Evolutionary conservation across 2,329 filamentous ascomycete species (phyloP).

Genomic region (Xylaria sp.): DNA sequence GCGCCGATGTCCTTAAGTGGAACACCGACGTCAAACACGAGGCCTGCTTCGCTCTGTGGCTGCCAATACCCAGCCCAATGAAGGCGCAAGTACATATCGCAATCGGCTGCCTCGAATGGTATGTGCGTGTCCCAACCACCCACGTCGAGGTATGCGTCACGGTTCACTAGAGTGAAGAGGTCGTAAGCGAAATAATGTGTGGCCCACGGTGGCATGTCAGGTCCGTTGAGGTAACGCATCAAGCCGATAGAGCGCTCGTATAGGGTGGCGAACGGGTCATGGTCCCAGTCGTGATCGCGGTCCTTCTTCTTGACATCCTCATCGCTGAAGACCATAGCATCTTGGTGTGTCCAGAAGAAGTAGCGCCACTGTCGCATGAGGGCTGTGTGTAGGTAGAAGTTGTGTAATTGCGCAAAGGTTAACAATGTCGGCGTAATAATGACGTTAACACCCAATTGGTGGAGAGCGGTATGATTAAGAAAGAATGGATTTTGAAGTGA

Average conservation of each 20-base stretch:
- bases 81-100: slow-evolving; percentile 51
- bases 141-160: slow-evolving; percentile 48
- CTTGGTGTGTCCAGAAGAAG: slow-evolving; percentile 58
- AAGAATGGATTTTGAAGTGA: slow-evolving; percentile 60
- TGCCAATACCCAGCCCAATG: slow-evolving; percentile 50
- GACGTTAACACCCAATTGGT: slow-evolving; percentile 55
- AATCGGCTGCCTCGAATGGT: slow-evolving; percentile 54
- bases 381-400: slow-evolving; percentile 52
- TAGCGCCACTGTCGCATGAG: slow-evolving; percentile 49
- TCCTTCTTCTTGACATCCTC: slow-evolving; percentile 47
- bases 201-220: slow-evolving; percentile 49
- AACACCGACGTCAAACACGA: slow-evolving; percentile 50
- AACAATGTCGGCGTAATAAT: slow-evolving; percentile 54
- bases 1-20: slow-evolving; percentile 51
- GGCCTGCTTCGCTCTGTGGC: slow-evolving; percentile 45
- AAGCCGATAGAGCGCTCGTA: slow-evolving; percentile 43
- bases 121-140: slow-evolving; percentile 57
- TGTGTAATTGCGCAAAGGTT: slow-evolving; percentile 56
- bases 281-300: slow-evolving; percentile 44
- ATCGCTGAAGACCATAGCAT: slow-evolving; percentile 50
- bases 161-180: slow-evolving; percentile 55
- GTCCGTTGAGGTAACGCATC: slow-evolving; percentile 41
- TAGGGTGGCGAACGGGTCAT: slow-evolving; percentile 43
- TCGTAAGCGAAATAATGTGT: slow-evolving; percentile 58
- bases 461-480: slow-evolving; percentile 56